Evolutionary conservation across 768 basidiomycete species (phyloP).

Genomic region (Panus rudis): DNA sequence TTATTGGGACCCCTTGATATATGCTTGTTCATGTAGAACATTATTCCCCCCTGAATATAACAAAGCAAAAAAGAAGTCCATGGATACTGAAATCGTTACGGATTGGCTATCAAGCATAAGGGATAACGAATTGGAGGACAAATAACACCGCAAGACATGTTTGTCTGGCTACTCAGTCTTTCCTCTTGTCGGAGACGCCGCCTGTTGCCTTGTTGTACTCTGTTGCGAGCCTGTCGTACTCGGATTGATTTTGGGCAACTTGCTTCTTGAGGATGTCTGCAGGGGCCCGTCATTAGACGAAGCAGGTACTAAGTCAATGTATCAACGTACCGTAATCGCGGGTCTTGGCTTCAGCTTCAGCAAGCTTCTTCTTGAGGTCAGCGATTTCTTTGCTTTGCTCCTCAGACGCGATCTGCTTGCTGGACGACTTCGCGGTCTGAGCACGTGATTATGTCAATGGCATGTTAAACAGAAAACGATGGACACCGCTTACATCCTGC

Average conservation of each 20-base stretch:
- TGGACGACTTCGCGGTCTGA: slow-evolving; percentile 30
- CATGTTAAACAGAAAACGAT: neutral
- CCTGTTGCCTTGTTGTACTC: slow-evolving; percentile 71
- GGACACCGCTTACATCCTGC: slow-evolving; percentile 31
- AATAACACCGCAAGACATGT: neutral
- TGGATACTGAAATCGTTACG: too few species aligned
- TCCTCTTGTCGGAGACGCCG: slow-evolving; percentile 51
- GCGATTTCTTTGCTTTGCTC: slow-evolving; percentile 52
- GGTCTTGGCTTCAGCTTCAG: slow-evolving; percentile 46
- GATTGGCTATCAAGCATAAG: neutral
- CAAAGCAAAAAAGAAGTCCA: too few species aligned
- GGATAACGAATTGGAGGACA: neutral
- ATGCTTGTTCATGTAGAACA: too few species aligned
- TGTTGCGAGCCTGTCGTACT: slow-evolving; percentile 78
- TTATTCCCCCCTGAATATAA: too few species aligned
- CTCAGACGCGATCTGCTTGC: slow-evolving; percentile 19
- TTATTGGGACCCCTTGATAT: too few species aligned
- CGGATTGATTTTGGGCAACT: slow-evolving; percentile 65
- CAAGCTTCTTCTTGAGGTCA: slow-evolving; percentile 63
- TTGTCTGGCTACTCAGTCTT: slow-evolving; percentile 35
- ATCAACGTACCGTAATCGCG: slow-evolving; percentile 36
- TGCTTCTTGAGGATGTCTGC: slow-evolving; percentile 79
- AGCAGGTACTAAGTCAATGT: neutral
- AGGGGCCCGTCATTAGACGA: neutral
- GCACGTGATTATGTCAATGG: neutral